phyloP scores from a whole-genome alignment of 129 eudicot species.

The Rutidosis leptorrhynchoides region DNA sequence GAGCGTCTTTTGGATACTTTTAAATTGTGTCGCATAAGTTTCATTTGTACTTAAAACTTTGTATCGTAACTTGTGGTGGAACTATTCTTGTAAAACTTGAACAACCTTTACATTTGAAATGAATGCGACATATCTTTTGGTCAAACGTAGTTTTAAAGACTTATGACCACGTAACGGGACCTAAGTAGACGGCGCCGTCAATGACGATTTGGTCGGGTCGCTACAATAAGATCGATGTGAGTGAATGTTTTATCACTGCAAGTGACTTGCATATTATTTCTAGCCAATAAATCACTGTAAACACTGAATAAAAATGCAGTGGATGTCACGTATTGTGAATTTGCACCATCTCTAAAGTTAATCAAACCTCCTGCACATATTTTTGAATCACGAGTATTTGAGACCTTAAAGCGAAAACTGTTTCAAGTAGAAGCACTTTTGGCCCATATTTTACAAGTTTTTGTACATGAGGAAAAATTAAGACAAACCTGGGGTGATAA shows the following conservation, averaged over 20 bases:
- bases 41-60: too few relatives aligned
- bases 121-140: too few relatives aligned
- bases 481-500: conserved; percentile 57
- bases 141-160: too few relatives aligned
- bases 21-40: too few relatives aligned
- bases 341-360: conserved; percentile 84
- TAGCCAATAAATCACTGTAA: conserved; percentile 58
- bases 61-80: too few relatives aligned
- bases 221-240: conserved; percentile 28
- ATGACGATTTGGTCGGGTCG: too few relatives aligned
- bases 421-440: neutral
- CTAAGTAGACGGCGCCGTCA: too few relatives aligned
- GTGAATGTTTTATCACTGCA: conserved; percentile 54
- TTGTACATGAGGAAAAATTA: neutral
- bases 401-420: conserved; percentile 7
- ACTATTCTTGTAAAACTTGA: too few relatives aligned
- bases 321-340: conserved; percentile 72
- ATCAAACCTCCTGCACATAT: conserved; percentile 58
- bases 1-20: too few relatives aligned
- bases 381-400: neutral
- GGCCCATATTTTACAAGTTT: neutral
- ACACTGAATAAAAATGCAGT: conserved; percentile 60
- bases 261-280: conserved; percentile 39
- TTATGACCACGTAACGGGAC: too few relatives aligned
- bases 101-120: too few relatives aligned